phyloP scores from a whole-genome alignment of 345 rosid genomes.

The Capsella bursapastoris region DNA sequence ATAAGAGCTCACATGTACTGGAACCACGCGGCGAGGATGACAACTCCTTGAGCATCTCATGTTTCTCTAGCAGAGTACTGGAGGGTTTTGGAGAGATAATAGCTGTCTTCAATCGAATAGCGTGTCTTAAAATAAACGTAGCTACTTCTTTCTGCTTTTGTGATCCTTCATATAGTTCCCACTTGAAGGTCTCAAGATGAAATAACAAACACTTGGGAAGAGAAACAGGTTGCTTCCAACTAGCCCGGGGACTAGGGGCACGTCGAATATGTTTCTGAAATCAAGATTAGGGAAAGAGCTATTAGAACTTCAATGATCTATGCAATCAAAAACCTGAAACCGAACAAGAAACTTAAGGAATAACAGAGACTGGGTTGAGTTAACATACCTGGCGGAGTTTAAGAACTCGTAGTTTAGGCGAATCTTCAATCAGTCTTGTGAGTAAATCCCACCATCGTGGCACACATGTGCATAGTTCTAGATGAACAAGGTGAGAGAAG shows the following conservation, averaged over 20 bases:
- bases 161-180: conserved; percentile 44
- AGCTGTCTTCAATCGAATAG: conserved; percentile 30
- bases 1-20: conserved; percentile 35
- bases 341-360: neutral
- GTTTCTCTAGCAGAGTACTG: conserved; percentile 38
- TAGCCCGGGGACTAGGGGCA: conserved; percentile 17
- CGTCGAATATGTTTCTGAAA: conserved; percentile 41
- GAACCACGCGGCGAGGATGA: conserved; percentile 39
- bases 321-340: conserved; percentile 21
- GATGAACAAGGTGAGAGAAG: conserved; percentile 42
- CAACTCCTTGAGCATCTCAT: conserved; percentile 46
- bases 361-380: neutral
- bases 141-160: conserved; percentile 42
- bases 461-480: conserved; percentile 44
- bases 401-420: conserved; percentile 40
- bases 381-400: conserved; percentile 40
- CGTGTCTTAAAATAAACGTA: conserved; percentile 25
- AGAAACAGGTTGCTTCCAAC: conserved; percentile 38
- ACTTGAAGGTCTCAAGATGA: conserved; percentile 39
- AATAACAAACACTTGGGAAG: conserved; percentile 21
- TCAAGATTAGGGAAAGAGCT: neutral
- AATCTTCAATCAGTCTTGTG: conserved; percentile 34
- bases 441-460: conserved; percentile 45
- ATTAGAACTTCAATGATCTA: neutral
- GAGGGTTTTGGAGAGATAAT: conserved; percentile 27